Base-by-base conservation (phyloP, 2,329 filamentous ascomycete species). In the Aspergillus hiratsukae region DNA sequence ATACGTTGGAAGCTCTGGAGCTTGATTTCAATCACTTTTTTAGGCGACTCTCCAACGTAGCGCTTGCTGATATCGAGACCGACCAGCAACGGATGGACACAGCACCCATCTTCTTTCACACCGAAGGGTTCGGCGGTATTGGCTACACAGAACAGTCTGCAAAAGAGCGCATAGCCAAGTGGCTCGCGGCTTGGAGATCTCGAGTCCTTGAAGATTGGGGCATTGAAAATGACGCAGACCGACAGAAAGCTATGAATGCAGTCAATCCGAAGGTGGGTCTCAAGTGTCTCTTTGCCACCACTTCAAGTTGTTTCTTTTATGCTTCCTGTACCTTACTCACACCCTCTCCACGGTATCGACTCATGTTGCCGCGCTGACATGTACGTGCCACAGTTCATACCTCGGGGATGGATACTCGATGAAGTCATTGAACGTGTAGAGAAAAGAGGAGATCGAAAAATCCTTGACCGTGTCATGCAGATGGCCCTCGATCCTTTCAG, bases 11-110 rank as follows among this genome's bases (percentile, higher is more conserved):
- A 70, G 83, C 83, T 1, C 77, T 92, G 19, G 89, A 95, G 68
- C 77, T 99, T 2, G 94, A 99, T 71, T 99, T 97, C 74, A 90
- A 96, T 69, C 89, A 95, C 66, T 94, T 95, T 71, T 97, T 97
- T 81, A 84, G 95, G 41, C 83, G 87, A 8, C 79, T 99, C 0
- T 88, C 87, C 52, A 74, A 76, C 21, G 68, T 96, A 19, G 82
- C 76, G 31, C 59, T 91, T 1, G 74, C 74, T 0, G 83, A 90
- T 4, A 69, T 96, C 6, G 81, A 83, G 28, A 88, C 85, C 0
- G 81, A 87, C 27, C 82, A 87, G 21, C 76, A 80, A 49, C 79
- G 90, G 52, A 82, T 81, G 59, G 79, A 85, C n/a, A 77, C 80
- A 8, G 90, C 92, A 0, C 80, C 80, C 0, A 71, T 84, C 0